Conservation (phyloP, 2,329 filamentous ascomycete genomes). For the Raffaelea deltoideospora region DNA sequence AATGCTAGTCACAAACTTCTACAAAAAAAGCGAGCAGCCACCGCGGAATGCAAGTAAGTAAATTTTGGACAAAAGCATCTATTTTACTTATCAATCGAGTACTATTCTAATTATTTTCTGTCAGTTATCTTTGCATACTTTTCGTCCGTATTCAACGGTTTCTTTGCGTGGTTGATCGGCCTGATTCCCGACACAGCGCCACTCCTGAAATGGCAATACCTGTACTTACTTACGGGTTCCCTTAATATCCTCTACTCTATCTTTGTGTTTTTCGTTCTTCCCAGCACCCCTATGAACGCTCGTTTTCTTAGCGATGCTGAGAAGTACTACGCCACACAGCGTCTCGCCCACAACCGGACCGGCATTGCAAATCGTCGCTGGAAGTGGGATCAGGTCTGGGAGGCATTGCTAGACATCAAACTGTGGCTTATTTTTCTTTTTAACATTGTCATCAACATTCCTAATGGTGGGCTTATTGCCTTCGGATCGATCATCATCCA, state of each 20-base stretch:
- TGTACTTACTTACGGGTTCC: constrained; percentile 48
- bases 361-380: constrained; percentile 41
- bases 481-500: constrained; percentile 44
- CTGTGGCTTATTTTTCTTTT: constrained; percentile 41
- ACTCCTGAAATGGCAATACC: constrained; percentile 42
- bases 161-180: constrained; percentile 39
- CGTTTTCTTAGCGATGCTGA: constrained; percentile 33
- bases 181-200: constrained; percentile 39
- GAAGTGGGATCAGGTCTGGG: constrained; percentile 37
- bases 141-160: constrained; percentile 5
- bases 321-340: constrained; percentile 37
- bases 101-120: too few relatives aligned
- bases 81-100: too few relatives aligned
- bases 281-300: constrained; percentile 40
- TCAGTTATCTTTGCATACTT: constrained; percentile 15
- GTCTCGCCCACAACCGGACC: constrained; percentile 40
- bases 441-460: constrained; percentile 35
- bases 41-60: constrained; percentile 2
- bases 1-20: constrained; percentile 17
- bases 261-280: constrained; percentile 38
- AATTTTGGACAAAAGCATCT: too few relatives aligned
- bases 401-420: constrained; percentile 42
- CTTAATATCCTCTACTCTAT: constrained; percentile 46
- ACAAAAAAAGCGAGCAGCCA: constrained; percentile 10
- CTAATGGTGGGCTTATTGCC: constrained; percentile 44